Base-by-base conservation (phyloP, 2,329 filamentous ascomycete genomes). In the Curvularia eragrostidis region DNA sequence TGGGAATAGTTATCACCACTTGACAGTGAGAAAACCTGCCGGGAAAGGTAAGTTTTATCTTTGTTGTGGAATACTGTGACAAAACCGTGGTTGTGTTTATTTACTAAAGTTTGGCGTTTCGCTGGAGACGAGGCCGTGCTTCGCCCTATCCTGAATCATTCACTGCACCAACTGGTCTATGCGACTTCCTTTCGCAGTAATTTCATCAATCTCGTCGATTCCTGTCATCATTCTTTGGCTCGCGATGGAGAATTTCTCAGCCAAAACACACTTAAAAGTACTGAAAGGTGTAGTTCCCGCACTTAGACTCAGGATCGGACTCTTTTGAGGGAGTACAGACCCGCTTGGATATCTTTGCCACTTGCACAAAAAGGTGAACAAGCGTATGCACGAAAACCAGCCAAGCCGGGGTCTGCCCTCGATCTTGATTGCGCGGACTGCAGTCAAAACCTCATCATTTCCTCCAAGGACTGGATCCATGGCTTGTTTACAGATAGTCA, bases 1-100 rank as follows among this genome's bases (percentile, higher is more conserved):
- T 24, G 42, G 42, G 23, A 39, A 39, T 39, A 28, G 26, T 21
- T 32, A 19, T 47, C 24, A 41, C 43, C 49, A 41, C 34, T 42
- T 18, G n/a, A 23, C 32, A 12, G 34, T 28, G 28, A 12, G 43
- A 7, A 36, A 23, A 7, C 23, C 3, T 6, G 13, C 49, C 28
- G 30, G 39, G 12, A 56, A 43, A 8, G 54, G 54, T 13, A 56
- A 52, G 21, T 56, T 23, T 23, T 4, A 15, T 19, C 26, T 48
- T 41, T 38, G 43, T 24, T 43, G 54, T 56, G 19, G 48, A 56
- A 53, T 5, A 47, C 18, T 28, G 54, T 23, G 47, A 30, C 49
- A 36, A 28, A 53, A 53, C 21, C 18, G 50, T 39, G 54, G 54
- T 56, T 48, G 42, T 28, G 34, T 34, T 49, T 23, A 38, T 49